Percentiles rank a stretch among this genome's conserved stretches.
These are phyloP conservation scores for Capsicum pubescens DNA, from an alignment of 257 asterid genomes.

Conservation along the genomic window DNA sequence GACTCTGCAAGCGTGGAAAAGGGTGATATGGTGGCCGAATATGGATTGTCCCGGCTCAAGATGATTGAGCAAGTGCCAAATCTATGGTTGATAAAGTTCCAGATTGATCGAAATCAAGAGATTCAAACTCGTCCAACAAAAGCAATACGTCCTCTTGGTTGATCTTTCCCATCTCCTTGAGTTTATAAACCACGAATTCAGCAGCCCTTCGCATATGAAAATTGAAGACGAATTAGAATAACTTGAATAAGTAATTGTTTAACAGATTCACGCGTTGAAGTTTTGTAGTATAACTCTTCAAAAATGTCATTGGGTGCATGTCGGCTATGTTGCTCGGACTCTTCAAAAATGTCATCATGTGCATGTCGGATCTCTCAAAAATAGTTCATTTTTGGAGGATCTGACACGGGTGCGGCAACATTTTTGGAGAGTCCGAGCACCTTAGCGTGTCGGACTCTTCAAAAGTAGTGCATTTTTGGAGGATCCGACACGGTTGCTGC, in stretches of 20 bases:
- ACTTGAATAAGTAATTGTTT: not conserved
- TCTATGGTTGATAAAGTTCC: slow-evolving; percentile 77
- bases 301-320: too few relatives aligned
- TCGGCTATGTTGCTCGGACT: too few relatives aligned
- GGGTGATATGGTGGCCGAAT: not conserved
- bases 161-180: slow-evolving; percentile 95
- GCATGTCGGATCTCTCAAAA: too few relatives aligned
- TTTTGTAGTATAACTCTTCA: not conserved
- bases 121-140: slow-evolving; percentile 68
- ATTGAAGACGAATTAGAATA: slow-evolving; percentile 6
- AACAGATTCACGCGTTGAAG: not conserved
- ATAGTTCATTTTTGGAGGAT: too few relatives aligned
- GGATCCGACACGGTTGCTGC: too few relatives aligned
- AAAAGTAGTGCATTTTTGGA: too few relatives aligned
- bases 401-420: too few relatives aligned
- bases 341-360: too few relatives aligned
- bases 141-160: slow-evolving; percentile 64
- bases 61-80: slow-evolving; percentile 69
- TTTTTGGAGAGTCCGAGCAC: too few relatives aligned
- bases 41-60: slow-evolving; percentile 20
- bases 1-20: slow-evolving; percentile 7
- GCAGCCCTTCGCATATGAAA: slow-evolving; percentile 58
- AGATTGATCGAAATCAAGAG: slow-evolving; percentile 87
- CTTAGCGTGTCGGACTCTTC: too few relatives aligned
- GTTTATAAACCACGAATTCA: slow-evolving; percentile 73